Percentiles rank a stretch among this genome's conserved stretches.
These are phyloP conservation scores for Diaporthe helianthi DNA, from an alignment of 2,329 filamentous ascomycete species.

Conservation along the genomic window DNA sequence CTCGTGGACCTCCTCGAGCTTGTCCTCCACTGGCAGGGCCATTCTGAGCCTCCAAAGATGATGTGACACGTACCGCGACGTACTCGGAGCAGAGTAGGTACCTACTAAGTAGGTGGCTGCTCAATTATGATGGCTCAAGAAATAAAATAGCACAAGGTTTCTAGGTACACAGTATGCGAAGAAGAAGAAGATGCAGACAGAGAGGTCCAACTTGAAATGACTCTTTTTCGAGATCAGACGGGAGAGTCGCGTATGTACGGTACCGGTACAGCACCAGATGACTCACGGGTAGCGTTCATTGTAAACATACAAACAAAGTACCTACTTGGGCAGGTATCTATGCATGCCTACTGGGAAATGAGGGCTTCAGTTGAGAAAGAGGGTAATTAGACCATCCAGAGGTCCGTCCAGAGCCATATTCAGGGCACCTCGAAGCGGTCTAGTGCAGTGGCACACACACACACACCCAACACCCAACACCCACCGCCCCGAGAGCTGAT, in stretches of 20 bases:
- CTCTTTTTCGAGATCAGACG: constrained; percentile 15
- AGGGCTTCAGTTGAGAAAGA: background rate
- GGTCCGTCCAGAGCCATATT: background rate
- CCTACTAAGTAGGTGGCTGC: too few relatives aligned
- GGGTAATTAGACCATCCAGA: too few relatives aligned
- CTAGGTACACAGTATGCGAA: too few relatives aligned
- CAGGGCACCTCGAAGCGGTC: background rate
- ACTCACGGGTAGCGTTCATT: background rate
- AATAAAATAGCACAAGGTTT: background rate
- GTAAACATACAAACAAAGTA: background rate
- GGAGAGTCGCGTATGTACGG: background rate
- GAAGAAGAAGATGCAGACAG: background rate
- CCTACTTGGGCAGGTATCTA: too few relatives aligned
- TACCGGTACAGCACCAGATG: background rate
- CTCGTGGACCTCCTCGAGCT: constrained; percentile 43
- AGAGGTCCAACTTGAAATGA: constrained; percentile 1
- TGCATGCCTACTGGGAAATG: background rate
- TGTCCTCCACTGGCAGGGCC: constrained; percentile 25
- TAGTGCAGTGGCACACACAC: background rate
- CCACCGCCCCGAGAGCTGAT: constrained; percentile 4
- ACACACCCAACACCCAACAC: background rate
- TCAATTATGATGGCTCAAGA: background rate
- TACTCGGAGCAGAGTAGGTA: background rate
- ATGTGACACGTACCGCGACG: background rate
- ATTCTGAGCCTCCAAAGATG: background rate